Evolutionary conservation across 129 eudicot species (phyloP), one percentile per base, ranked within the genome.

Genomic region (Flaveria bidentis): DNA sequence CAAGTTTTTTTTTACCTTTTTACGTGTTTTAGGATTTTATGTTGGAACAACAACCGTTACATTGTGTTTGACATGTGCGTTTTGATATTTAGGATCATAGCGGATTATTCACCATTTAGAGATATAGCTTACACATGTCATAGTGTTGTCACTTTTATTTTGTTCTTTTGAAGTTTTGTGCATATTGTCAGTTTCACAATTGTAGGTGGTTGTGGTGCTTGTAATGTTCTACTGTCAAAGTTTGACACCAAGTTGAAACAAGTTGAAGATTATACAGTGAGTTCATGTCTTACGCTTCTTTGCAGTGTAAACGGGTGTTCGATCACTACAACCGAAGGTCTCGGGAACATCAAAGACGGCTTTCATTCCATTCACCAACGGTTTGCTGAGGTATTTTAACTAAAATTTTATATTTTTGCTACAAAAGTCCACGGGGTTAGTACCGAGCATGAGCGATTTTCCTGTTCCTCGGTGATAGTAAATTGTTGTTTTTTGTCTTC

Each of bases 171-270:
- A 70, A 69, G n/a, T 28, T 22, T 12, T 70, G 36, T 70, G 41
- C 76, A 50, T 60, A 67, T 69, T 1, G n/a, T n/a, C 45, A 76
- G 67, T 76, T 82, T 75, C 45, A 52, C 18, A 2, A 69, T 51
- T 84, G 69, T 84, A 93, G 98, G 98, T 80, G 98, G 96, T 57
- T 93, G 98, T 82, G 98, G 98, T 52, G 95, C 97, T 68, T 93
- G 98, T 83, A 84, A 76, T 72, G 97, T 90, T 72, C 82, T 88
- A 69, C 83, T 93, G 52, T 90, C 97, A 11, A 88, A 90, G 77
- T 88, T 83, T 62, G 89, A 93, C 71, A 81, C 85, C 15, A 57
- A 60, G 45, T 82, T 77, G 23, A 78, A 83, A 56, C 66, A 81
- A 55, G 88, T 87, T 14, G 89, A 90, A 67, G 82, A 77, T 76